Evolutionary conservation across 192 early-diverging fungal genomes (phyloP).

Genomic region (Funneliformis geosporum): DNA sequence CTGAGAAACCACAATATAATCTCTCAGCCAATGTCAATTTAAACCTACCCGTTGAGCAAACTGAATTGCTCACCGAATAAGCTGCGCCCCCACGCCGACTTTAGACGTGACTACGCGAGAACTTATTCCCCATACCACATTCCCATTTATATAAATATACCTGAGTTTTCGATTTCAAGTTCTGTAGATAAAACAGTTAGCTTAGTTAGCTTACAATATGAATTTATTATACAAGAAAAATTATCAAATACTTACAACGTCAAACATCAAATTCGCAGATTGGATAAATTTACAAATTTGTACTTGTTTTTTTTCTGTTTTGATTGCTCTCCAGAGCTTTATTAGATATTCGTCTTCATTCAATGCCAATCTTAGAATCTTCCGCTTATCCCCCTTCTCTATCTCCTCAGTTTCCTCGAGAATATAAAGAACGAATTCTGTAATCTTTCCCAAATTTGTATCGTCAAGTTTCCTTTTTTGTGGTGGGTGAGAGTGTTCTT

Average conservation of each 20-base stretch:
- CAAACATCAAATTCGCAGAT: constrained; percentile 11
- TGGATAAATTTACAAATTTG: constrained; percentile 6
- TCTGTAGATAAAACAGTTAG: no score
- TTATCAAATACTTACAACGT: constrained; percentile 7
- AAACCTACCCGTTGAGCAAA: constrained; percentile 21
- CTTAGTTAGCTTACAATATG: no score
- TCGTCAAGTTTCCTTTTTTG: constrained; percentile 11
- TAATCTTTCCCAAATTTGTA: constrained; percentile 12
- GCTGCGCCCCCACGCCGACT: constrained; percentile 17
- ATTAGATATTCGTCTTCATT: constrained; percentile 6
- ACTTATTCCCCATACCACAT: constrained; percentile 8
- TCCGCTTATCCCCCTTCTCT: constrained; percentile 9
- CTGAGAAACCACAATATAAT: constrained; percentile 2
- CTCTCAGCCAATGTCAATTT: neutral
- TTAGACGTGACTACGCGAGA: neutral
- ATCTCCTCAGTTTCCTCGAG: constrained; percentile 15
- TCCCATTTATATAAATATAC: neutral
- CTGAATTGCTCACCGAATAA: constrained; percentile 11
- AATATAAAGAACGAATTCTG: constrained; percentile 16
- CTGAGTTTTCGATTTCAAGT: no score
- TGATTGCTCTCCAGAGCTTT: constrained; percentile 1
- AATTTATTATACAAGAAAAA: neutral
- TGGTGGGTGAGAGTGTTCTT: neutral
- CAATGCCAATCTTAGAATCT: constrained; percentile 7
- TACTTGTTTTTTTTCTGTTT: neutral